phyloP scores from a whole-genome alignment of 2,329 filamentous ascomycete species.

The Xylaria multiplex region DNA sequence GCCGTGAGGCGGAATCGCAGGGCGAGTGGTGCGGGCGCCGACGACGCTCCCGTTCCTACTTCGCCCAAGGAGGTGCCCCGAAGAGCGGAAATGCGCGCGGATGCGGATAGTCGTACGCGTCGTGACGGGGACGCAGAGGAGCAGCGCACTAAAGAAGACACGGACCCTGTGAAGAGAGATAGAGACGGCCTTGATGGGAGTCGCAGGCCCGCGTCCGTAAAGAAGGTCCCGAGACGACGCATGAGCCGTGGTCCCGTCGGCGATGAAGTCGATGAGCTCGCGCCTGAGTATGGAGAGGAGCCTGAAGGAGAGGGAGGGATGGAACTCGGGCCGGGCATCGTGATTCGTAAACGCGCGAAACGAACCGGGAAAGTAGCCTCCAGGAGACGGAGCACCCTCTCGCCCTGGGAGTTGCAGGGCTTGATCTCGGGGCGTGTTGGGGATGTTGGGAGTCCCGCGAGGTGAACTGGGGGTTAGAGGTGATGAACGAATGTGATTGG shows the following conservation, averaged over 20 bases:
- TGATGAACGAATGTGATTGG: not conserved
- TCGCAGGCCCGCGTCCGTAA: not conserved
- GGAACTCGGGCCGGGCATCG: not conserved
- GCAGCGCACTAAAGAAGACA: constrained; percentile 31
- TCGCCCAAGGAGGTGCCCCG: not conserved
- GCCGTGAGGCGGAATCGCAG: constrained; percentile 57
- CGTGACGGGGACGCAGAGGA: not conserved
- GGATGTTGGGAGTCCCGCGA: constrained; percentile 36
- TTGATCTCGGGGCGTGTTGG: constrained; percentile 66
- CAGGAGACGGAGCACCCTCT: constrained; percentile 78
- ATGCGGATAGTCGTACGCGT: not conserved
- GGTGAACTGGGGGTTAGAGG: constrained; percentile 17
- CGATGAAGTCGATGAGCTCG: constrained; percentile 26
- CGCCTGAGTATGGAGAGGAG: not conserved
- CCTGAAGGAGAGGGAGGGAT: not conserved
- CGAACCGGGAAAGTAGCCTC: constrained; percentile 66
- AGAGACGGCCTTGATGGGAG: not conserved
- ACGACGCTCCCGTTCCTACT: not conserved
- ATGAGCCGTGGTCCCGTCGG: not conserved
- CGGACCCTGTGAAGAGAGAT: constrained; percentile 46
- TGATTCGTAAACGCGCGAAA: constrained; percentile 51
- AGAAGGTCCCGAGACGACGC: constrained; percentile 19
- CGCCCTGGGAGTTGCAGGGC: constrained; percentile 77
- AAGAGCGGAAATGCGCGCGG: not conserved
- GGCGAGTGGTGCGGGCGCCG: constrained; percentile 23